Evolutionary conservation across 2,329 filamentous ascomycete genomes (phyloP).

Genomic region (Tolypocladium endophyticum): DNA sequence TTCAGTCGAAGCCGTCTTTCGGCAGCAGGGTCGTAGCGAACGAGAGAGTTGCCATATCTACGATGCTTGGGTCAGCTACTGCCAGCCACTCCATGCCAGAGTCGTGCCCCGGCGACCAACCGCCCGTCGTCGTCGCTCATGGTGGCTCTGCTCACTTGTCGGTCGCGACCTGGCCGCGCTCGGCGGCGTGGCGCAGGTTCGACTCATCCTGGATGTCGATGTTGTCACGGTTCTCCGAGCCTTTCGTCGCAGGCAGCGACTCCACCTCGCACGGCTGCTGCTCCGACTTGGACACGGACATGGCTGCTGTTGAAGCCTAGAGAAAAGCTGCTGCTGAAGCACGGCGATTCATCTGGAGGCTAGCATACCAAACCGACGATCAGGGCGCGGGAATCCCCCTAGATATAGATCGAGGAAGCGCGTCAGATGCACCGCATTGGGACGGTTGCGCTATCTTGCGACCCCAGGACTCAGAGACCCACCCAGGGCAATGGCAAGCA

Average conservation of each 20-base stretch:
- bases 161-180: conserved; percentile 33
- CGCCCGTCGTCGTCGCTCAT: not conserved
- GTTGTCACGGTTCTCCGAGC: not conserved
- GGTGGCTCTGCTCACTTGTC: conserved; percentile 25
- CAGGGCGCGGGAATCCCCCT: not conserved
- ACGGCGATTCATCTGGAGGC: not conserved
- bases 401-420: not conserved
- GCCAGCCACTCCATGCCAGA: not conserved
- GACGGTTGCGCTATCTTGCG: not conserved
- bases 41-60: conserved; percentile 37
- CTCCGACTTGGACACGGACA: not conserved
- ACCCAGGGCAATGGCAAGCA: not conserved
- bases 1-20: conserved; percentile 50
- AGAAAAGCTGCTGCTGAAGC: not conserved
- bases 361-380: not conserved
- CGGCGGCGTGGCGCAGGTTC: conserved; percentile 20
- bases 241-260: not conserved
- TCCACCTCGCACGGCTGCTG: not conserved
- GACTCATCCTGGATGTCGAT: not conserved
- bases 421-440: not conserved
- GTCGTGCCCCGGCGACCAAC: not conserved
- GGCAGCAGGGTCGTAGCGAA: conserved; percentile 44
- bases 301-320: not conserved
- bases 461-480: not conserved
- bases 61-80: not conserved